Evolutionary conservation across 2,329 filamentous ascomycete species (phyloP).

Genomic region (Pyricularia sp.): DNA sequence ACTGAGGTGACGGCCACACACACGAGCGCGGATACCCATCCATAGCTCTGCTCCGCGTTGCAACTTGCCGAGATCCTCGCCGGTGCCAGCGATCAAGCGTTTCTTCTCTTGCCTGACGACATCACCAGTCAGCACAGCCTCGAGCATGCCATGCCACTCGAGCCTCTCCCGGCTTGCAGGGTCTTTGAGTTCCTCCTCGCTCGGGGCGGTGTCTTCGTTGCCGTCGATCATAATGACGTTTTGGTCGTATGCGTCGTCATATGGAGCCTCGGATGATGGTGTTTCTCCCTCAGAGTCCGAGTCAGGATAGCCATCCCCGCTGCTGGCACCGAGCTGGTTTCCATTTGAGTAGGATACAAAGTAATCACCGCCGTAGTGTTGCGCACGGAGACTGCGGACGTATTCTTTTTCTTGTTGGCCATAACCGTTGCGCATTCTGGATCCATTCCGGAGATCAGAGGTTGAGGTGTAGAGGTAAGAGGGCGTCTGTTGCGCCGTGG

Average conservation of each 20-base stretch:
- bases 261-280: conserved; percentile 72
- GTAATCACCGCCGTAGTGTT: conserved; percentile 51
- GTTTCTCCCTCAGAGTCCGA: conserved; percentile 89
- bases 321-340: neutral
- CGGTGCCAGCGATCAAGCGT: conserved; percentile 70
- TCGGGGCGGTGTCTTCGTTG: conserved; percentile 81
- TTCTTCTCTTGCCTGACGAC: conserved; percentile 98
- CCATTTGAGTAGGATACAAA: conserved; percentile 60
- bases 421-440: conserved; percentile 39
- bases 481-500: conserved; percentile 26
- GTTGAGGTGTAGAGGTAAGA: conserved; percentile 30
- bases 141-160: conserved; percentile 97
- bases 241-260: conserved; percentile 82
- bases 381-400: conserved; percentile 81
- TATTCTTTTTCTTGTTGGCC: conserved; percentile 82
- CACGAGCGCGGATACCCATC: conserved; percentile 76
- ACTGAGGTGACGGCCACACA: conserved; percentile 73
- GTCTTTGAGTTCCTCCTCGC: conserved; percentile 80
- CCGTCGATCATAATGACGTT: conserved; percentile 90
- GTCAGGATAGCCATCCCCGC: conserved; percentile 56
- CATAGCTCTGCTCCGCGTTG: conserved; percentile 76
- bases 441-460: conserved; percentile 34
- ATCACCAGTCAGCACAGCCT: conserved; percentile 89
- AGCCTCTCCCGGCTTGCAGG: conserved; percentile 80
- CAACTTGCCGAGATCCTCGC: conserved; percentile 45